Base-by-base conservation (phyloP, 352 stramenopile species). In the Phytopythium vexans region DNA sequence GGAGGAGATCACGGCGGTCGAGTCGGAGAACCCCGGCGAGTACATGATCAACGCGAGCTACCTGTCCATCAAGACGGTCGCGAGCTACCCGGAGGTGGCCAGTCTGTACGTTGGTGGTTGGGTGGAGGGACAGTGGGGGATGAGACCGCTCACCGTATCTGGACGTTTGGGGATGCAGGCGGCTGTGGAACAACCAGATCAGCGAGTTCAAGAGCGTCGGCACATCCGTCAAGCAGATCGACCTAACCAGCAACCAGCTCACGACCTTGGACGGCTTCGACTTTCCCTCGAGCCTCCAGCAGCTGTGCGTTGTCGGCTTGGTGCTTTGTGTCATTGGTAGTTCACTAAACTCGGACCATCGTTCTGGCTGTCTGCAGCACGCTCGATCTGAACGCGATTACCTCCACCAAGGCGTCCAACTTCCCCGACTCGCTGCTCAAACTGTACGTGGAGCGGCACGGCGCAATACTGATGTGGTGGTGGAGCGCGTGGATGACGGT, bases 111-210 rank as follows among this genome's bases (percentile, higher is more conserved):
- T 56, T 37, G n/a, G n/a, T n/a, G n/a, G n/a, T n/a, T n/a, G n/a
- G n/a, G n/a, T n/a, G n/a, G 16, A 45, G n/a, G 15, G 2, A 11
- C 16, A 6, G 8, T n/a, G 21, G 16, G 16, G 14, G 14, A 50
- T 12, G 31, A 47, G 16, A 49, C 14, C 2, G 42, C n/a, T n/a
- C n/a, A n/a, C n/a, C n/a, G n/a, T n/a, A n/a, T n/a, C n/a, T n/a
- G n/a, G n/a, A n/a, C n/a, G n/a, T n/a, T n/a, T 58, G 49, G 41
- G 37, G 44, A 41, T 16, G 39, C 36, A 72, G 62, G 9, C 66
- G 62, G 47, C 61, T 73, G 9, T 76, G 66, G 66, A 66, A 78
- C 52, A 83, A 83, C 57, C 53, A 64, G 41, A 77, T 83, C 54
- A 66, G 57, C 46, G 54, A 55, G 41, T 77, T 77, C 41, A 64